Conservation (phyloP, 2,329 filamentous ascomycete species). For the Cercospora citrullina region DNA sequence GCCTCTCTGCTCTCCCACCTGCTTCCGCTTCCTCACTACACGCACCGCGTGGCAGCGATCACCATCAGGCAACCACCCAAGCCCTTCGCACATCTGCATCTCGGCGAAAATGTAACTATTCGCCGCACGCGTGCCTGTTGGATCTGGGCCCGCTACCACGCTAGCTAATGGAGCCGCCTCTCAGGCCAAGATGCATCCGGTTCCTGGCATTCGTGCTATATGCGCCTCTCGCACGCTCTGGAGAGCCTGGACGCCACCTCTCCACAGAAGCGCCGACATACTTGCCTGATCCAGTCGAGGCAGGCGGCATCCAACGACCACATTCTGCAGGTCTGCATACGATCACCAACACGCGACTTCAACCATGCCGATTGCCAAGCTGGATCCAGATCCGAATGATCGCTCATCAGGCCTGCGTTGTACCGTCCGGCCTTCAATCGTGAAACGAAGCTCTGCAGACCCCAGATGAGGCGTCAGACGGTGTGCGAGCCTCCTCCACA, state of each 20-base stretch:
- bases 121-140: neutral
- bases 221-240: neutral
- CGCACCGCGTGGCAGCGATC: neutral
- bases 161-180: neutral
- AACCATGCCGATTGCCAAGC: neutral
- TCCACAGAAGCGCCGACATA: neutral
- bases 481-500: constrained; percentile 9
- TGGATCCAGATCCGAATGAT: neutral
- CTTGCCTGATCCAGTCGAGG: neutral
- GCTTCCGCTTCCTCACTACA: neutral
- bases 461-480: neutral
- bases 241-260: neutral
- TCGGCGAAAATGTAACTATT: neutral
- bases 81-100: neutral
- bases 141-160: neutral
- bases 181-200: neutral
- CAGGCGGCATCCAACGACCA: neutral
- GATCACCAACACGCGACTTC: neutral
- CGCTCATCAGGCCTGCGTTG: neutral
- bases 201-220: constrained; percentile 4
- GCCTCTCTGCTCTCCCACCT: neutral
- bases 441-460: neutral
- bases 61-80: neutral
- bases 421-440: neutral
- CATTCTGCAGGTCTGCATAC: neutral